phyloP scores from a whole-genome alignment of 73 alveolate genomes.

The Halteria grandinella region DNA sequence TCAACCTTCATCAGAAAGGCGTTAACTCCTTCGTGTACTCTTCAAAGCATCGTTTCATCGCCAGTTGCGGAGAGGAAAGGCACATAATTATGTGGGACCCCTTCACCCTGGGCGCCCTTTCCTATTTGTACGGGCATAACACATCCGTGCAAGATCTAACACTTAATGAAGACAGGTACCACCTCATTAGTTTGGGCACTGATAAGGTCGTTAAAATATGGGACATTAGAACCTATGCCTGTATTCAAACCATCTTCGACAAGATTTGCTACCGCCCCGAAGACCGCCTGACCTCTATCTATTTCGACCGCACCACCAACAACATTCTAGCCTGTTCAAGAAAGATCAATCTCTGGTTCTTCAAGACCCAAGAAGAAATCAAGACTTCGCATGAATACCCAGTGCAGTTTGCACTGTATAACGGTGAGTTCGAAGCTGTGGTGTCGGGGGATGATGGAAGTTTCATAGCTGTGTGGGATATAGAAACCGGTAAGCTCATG shows the following conservation, averaged over 20 bases:
- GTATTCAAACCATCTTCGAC: constrained; percentile 80
- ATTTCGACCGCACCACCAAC: constrained; percentile 63
- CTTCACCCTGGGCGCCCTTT: constrained; percentile 66
- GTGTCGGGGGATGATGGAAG: constrained; percentile 82
- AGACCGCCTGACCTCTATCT: constrained; percentile 73
- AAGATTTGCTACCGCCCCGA: constrained; percentile 81
- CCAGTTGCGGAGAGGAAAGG: constrained; percentile 84
- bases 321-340: constrained; percentile 67
- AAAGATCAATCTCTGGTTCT: constrained; percentile 75
- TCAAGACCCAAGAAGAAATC: constrained; percentile 78
- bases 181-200: constrained; percentile 73
- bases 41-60: constrained; percentile 70
- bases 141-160: constrained; percentile 73
- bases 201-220: constrained; percentile 82
- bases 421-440: constrained; percentile 68
- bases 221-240: constrained; percentile 80
- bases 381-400: constrained; percentile 79
- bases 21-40: constrained; percentile 77
- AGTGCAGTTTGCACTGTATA: constrained; percentile 67
- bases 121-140: constrained; percentile 70
- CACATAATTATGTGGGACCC: constrained; percentile 81
- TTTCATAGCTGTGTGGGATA: constrained; percentile 76
- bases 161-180: constrained; percentile 74
- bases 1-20: constrained; percentile 76
- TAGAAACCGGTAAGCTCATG: constrained; percentile 71